Percentiles rank a stretch among this genome's conserved stretches.
Conservation (phyloP, 2,329 filamentous ascomycete genomes). For the Botryosphaeria agaves region DNA sequence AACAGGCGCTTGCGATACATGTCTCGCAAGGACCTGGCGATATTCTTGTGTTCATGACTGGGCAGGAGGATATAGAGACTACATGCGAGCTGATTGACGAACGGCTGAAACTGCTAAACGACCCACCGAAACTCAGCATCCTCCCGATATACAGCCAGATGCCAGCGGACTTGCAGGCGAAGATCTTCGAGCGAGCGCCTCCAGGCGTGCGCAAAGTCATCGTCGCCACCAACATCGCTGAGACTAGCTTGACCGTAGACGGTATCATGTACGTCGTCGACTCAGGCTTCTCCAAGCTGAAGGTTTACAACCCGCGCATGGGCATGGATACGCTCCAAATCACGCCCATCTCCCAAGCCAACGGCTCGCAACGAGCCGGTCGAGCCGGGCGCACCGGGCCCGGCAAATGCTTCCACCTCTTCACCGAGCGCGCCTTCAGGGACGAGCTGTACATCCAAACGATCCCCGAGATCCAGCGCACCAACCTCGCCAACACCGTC, state of each 20-base stretch:
- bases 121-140: constrained; percentile 87
- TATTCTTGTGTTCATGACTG: constrained; percentile 98
- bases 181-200: constrained; percentile 85
- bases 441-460: constrained; percentile 95
- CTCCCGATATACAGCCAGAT: constrained; percentile 98
- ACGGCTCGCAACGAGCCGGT: constrained; percentile 82
- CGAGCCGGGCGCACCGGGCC: constrained; percentile 88
- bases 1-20: constrained; percentile 89
- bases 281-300: constrained; percentile 88
- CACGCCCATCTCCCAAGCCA: constrained; percentile 93
- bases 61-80: constrained; percentile 93
- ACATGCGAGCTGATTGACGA: constrained; percentile 90
- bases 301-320: constrained; percentile 98
- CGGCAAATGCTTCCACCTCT: constrained; percentile 86
- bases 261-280: constrained; percentile 99
- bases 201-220: constrained; percentile 93
- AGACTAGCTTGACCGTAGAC: constrained; percentile 94
- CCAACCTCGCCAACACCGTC: constrained; percentile 89
- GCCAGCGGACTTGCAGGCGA: constrained; percentile 93
- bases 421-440: constrained; percentile 84
- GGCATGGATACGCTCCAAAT: constrained; percentile 98
- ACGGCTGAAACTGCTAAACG: constrained; percentile 72
- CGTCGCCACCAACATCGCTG: constrained; percentile 95
- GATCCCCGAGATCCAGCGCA: constrained; percentile 93
- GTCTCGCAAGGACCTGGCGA: constrained; percentile 87